A percentile compares a stretch with the other conserved stretches of the same genome.
These are phyloP conservation scores for Talaromyces sp. DNA, from an alignment of 2,329 filamentous ascomycete species.

Conservation along the genomic window DNA sequence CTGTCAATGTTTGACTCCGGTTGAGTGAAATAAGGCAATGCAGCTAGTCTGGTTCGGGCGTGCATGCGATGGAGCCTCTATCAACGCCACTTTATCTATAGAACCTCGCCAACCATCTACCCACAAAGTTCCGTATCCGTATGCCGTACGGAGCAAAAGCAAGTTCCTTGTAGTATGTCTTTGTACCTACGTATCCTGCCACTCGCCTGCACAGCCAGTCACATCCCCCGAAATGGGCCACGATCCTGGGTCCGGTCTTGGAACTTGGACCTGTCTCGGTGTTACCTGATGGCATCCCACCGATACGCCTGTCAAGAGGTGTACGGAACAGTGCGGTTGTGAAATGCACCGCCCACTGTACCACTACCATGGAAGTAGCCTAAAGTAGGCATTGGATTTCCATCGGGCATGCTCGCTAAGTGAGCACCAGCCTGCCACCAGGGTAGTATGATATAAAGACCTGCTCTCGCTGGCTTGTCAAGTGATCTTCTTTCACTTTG, in stretches of 20 bases:
- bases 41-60: not conserved
- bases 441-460: constrained; percentile 9
- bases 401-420: constrained; percentile 9
- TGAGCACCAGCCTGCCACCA: not conserved
- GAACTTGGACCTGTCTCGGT: constrained; percentile 7
- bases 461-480: not conserved
- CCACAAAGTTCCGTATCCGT: not conserved
- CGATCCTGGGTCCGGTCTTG: constrained; percentile 2
- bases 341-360: not conserved
- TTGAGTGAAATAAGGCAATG: too few relatives aligned
- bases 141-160: not conserved
- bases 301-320: not conserved
- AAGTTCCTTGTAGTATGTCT: not conserved
- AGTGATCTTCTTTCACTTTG: not conserved
- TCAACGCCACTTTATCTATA: constrained; percentile 13
- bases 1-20: not conserved
- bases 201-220: constrained; percentile 5
- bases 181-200: not conserved
- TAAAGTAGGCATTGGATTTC: not conserved
- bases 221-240: not conserved
- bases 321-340: not conserved
- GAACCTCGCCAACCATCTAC: constrained; percentile 4
- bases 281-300: not conserved
- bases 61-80: constrained; percentile 12
- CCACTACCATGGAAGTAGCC: not conserved